phyloP scores from a whole-genome alignment of 2,329 filamentous ascomycete genomes.

The Hymenoscyphus repandus region DNA sequence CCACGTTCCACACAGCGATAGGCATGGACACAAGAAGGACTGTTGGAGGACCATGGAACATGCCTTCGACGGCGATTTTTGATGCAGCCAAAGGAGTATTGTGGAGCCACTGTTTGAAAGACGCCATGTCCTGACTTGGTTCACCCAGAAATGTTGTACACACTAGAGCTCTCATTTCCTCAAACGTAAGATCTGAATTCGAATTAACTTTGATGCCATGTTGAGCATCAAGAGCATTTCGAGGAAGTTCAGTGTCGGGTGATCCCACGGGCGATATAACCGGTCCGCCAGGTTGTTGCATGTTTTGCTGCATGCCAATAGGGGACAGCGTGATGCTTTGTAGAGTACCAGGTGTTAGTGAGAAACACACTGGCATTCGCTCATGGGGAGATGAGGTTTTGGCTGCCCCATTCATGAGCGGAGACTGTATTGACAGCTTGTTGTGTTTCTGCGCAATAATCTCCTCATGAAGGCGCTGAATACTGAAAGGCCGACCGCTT shows the following conservation, averaged over 20 bases:
- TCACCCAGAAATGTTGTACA: constrained; percentile 64
- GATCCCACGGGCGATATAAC: constrained; percentile 26
- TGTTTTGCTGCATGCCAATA: constrained; percentile 22
- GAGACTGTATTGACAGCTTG: constrained; percentile 36
- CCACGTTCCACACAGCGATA: constrained; percentile 55
- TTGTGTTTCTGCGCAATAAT: constrained; percentile 33
- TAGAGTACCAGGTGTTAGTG: constrained; percentile 48
- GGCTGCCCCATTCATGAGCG: constrained; percentile 42
- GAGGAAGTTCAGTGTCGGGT: constrained; percentile 23
- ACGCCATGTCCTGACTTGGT: constrained; percentile 60
- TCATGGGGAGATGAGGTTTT: constrained; percentile 30
- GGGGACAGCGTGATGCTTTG: constrained; percentile 48
- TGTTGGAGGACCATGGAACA: constrained; percentile 62
- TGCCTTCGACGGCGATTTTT: constrained; percentile 59
- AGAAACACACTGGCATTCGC: constrained; percentile 47
- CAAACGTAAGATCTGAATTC: constrained; percentile 50
- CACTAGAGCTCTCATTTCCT: constrained; percentile 58
- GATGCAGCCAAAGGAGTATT: constrained; percentile 50
- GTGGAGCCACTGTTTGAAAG: constrained; percentile 61
- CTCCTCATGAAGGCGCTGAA: constrained; percentile 53
- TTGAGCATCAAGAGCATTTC: constrained; percentile 18
- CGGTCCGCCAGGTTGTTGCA: constrained; percentile 29
- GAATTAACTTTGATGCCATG: constrained; percentile 26
- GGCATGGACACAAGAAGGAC: constrained; percentile 64
- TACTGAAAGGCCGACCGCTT: constrained; percentile 48